phyloP scores from a whole-genome alignment of 31 red algal genomes.

The Odonthalia washingtoniensis region DNA sequence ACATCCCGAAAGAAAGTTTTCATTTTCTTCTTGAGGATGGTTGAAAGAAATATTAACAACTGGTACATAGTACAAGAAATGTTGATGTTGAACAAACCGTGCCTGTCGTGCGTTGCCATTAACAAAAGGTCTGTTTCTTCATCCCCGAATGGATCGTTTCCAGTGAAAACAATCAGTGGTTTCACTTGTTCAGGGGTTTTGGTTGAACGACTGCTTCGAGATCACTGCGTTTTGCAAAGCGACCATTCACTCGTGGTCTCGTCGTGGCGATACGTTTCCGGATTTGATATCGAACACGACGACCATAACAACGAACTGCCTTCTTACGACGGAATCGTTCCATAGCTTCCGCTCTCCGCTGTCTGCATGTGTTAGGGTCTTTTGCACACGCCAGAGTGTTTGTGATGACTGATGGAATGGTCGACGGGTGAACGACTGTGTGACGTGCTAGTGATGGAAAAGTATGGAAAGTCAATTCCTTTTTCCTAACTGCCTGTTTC shows the following conservation, averaged over 20 bases:
- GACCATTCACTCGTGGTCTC: constrained; percentile 84
- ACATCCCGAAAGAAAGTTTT: no score
- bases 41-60: no score
- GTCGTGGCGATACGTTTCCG: constrained; percentile 90
- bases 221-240: constrained; percentile 65
- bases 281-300: constrained; percentile 86
- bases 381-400: background rate
- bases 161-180: no score
- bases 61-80: no score
- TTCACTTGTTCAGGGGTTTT: constrained; percentile 1
- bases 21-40: no score
- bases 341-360: constrained; percentile 68
- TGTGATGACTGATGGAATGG: background rate
- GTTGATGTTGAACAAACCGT: no score
- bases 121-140: no score
- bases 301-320: constrained; percentile 68
- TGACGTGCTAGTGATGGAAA: background rate
- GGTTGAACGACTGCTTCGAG: constrained; percentile 42
- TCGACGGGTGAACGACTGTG: background rate
- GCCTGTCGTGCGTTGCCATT: no score
- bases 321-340: constrained; percentile 80
- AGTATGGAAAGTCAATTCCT: background rate
- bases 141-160: no score
- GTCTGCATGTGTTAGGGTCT: constrained; percentile 35
- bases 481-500: no score